phyloP scores from a whole-genome alignment of 495 filamentous ascomycete genomes.

The Aspergillus baeticus region DNA sequence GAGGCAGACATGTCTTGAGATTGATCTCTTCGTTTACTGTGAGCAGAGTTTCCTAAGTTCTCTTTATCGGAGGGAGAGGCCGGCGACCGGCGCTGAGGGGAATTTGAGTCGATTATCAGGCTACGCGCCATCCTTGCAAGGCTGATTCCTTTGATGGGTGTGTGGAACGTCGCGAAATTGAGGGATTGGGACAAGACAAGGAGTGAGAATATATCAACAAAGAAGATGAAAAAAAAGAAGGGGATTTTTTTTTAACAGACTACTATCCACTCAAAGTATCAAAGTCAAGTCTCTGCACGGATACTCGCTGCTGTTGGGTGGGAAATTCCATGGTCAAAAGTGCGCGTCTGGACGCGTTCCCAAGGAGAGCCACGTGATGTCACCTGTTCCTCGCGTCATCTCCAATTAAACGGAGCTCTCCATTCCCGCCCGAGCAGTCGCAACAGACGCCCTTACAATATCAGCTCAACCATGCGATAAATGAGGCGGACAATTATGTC shows the following conservation, averaged over 20 bases:
- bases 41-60: slow-evolving; percentile 35
- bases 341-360: slow-evolving; percentile 7
- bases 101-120: slow-evolving; percentile 16
- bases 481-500: slow-evolving; percentile 1
- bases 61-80: slow-evolving; percentile 58
- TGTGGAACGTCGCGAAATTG: slow-evolving; percentile 4
- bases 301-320: background rate
- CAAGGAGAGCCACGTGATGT: slow-evolving; percentile 9
- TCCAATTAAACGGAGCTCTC: background rate
- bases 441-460: background rate
- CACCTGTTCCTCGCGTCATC: slow-evolving; percentile 7
- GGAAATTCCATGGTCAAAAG: background rate
- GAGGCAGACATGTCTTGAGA: slow-evolving; percentile 30
- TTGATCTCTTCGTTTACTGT: slow-evolving; percentile 24
- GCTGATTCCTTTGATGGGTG: slow-evolving; percentile 14
- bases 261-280: background rate
- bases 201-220: background rate
- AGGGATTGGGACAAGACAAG: background rate
- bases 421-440: background rate
- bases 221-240: background rate
- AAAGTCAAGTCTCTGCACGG: background rate
- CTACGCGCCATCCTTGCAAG: slow-evolving; percentile 31
- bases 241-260: background rate
- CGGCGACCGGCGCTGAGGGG: slow-evolving; percentile 38
- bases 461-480: slow-evolving; percentile 5